Base-by-base conservation (phyloP, 1,284 basidiomycete genomes). In the Cutaneotrichosporon cavernicola region DNA sequence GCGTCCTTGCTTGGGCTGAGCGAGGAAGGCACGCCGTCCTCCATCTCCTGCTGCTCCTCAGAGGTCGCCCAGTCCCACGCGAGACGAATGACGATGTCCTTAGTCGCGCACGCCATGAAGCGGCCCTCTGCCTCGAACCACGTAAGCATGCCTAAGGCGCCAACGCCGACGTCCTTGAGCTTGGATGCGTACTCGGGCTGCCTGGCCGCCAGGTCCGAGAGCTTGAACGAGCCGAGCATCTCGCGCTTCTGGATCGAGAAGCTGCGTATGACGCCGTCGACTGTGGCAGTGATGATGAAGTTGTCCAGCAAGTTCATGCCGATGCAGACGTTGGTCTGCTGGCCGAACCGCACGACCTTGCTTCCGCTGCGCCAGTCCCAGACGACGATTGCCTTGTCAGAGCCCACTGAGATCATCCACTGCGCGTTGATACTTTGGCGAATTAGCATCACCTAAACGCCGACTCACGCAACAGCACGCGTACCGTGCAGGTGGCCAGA, bases 61-160 rank as follows among this genome's bases (percentile, higher is more conserved):
- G 61, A 60, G 8, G 87, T 26, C 86, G 86, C 9, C 88, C 89
- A 70, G 22, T 88, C 84, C 92, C 92, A 95, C 77, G 92, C 89
- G 3, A 95, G 82, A 69, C 93, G 92, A 50, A 95, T 81, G 65
- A 95, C 91, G 34, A 92, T 83, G 10, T 89, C 90, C 79, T 92
- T 92, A 0, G 91, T 93, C 0, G 91, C 92, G 72, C 91, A 92
- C 90, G 92, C 93, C 88, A 95, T 92, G 73, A 91, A 90, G 16
- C 88, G 87, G 0, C 90, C 90, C 70, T 94, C 91, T 0, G 91
- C 92, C 7, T 91, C 91, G 73, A 95, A 94, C 91, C 91, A 92
- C 70, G 86, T 88, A 58, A 65, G 65, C 73, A 74, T 72, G 5
- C 67, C 73, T 49, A 55, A 40, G 22, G 65, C 63, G 31, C 72